Evolutionary conservation across 768 basidiomycete species (phyloP), one percentile per base, ranked within the genome.

Genomic region (Sarcomyxa edulis): DNA sequence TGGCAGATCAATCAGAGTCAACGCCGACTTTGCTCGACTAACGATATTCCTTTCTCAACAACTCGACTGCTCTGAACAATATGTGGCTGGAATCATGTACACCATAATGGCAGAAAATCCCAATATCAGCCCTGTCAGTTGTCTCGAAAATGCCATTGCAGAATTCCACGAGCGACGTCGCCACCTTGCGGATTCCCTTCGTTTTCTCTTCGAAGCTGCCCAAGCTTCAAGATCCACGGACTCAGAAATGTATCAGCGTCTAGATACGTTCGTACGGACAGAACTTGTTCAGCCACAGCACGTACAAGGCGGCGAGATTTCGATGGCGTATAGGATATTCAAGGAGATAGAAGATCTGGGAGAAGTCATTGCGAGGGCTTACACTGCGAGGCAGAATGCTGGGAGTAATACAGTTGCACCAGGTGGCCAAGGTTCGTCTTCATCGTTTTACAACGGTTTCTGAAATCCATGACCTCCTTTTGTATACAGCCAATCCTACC

Each of bases 61-160:
- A 39, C 80, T 96, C 37, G 71, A 77, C 50, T 79, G 79, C 47
- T 94, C 92, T 9, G 92, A 95, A 62, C 77, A 81, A 48, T 80
- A 86, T 58, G 62, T 81, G 35, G 86, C 90, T 4, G 68, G 68
- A 15, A 72, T 90, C 12, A 65, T 90, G 32, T 76, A 84, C 42
- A 61, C 72, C 15, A 68, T 84, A 28, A 80, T 81, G 62, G 49
- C 71, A 1, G 62, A 71, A 43, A 78, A 81, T 50, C 81, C 86
- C 0, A 87, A 88, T 46, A 62, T 82, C 11, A 64, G 59, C 3
- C 62, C 75, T 4, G 68, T 76, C 2, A 68, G 64, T 39, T 75
- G 67, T 35, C 65, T 89, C 22, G 89, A 92, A 53, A 59, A 70
- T 1, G 71, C 84, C 14, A 56, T 92, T 10, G 66, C 78, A 24